phyloP scores from a whole-genome alignment of 2,329 filamentous ascomycete species.

The Microdochium trichocladiopsis region DNA sequence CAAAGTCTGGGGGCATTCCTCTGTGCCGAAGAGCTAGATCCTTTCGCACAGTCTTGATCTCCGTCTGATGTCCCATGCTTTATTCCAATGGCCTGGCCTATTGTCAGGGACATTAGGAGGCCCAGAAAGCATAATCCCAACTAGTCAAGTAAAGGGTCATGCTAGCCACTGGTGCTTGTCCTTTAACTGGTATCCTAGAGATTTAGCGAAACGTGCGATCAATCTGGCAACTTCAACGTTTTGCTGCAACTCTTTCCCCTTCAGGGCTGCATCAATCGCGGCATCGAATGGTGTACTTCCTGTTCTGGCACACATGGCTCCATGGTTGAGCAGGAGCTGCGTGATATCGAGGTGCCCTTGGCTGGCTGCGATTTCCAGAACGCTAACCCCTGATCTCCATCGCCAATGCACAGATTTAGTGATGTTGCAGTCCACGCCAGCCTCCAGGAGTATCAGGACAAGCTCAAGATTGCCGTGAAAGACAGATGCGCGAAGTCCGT shows the following conservation, averaged over 20 bases:
- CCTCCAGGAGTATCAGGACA: background rate
- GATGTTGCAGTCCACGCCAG: background rate
- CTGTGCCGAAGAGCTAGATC: too few species aligned
- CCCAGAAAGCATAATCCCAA: too few species aligned
- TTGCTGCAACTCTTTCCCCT: background rate
- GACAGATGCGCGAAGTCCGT: background rate
- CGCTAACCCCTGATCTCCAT: background rate
- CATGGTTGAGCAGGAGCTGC: background rate
- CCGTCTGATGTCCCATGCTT: too few species aligned
- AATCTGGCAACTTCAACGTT: background rate
- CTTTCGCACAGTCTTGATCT: too few species aligned
- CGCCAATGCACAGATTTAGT: background rate
- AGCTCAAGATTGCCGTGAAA: background rate
- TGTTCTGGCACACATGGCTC: background rate
- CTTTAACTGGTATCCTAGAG: background rate
- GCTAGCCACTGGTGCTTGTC: background rate
- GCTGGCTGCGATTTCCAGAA: background rate
- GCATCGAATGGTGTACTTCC: background rate
- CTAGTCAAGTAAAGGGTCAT: too few species aligned
- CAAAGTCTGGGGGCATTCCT: too few species aligned
- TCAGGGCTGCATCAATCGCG: background rate
- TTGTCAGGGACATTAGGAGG: too few species aligned
- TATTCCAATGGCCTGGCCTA: too few species aligned
- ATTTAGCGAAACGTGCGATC: background rate
- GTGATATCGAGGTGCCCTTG: background rate